A percentile compares a stretch with the other conserved stretches of the same genome.
phyloP scores from a whole-genome alignment of 176 grass and related monocot species.

The Tillandsia fasciculata region DNA sequence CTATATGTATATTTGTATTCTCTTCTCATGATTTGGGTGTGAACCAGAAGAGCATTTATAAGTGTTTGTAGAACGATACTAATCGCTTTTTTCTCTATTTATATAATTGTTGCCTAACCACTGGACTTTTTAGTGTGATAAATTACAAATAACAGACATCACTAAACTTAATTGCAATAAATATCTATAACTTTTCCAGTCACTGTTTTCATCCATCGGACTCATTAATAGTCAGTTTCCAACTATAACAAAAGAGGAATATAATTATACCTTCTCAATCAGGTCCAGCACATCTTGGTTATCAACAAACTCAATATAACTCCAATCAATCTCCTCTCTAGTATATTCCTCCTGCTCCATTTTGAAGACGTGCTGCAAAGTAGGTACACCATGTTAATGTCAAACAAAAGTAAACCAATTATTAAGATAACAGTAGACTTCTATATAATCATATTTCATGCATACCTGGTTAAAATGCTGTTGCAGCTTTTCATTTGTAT shows the following conservation, averaged over 20 bases:
- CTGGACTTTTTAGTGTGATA: too few relatives aligned
- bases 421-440: constrained; percentile 8
- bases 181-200: not conserved
- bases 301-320: constrained; percentile 99
- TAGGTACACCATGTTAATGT: constrained; percentile 22
- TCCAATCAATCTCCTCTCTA: constrained; percentile 97
- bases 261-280: constrained; percentile 81
- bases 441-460: constrained; percentile 8
- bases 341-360: constrained; percentile 99
- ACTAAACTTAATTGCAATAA: not conserved
- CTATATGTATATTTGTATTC: too few relatives aligned
- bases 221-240: not conserved
- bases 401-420: constrained; percentile 25
- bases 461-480: constrained; percentile 99
- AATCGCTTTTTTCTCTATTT: too few relatives aligned
- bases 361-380: constrained; percentile 96
- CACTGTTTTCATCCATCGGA: not conserved
- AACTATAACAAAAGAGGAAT: constrained; percentile 7
- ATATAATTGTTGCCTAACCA: too few relatives aligned
- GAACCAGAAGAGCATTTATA: too few relatives aligned
- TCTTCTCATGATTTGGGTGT: too few relatives aligned
- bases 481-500: constrained; percentile 98
- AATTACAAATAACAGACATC: too few relatives aligned
- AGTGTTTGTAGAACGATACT: too few relatives aligned
- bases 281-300: constrained; percentile 98